Evolutionary conservation across 2,329 filamentous ascomycete genomes (phyloP).

Genomic region (Pseudofabraea citricarpa): DNA sequence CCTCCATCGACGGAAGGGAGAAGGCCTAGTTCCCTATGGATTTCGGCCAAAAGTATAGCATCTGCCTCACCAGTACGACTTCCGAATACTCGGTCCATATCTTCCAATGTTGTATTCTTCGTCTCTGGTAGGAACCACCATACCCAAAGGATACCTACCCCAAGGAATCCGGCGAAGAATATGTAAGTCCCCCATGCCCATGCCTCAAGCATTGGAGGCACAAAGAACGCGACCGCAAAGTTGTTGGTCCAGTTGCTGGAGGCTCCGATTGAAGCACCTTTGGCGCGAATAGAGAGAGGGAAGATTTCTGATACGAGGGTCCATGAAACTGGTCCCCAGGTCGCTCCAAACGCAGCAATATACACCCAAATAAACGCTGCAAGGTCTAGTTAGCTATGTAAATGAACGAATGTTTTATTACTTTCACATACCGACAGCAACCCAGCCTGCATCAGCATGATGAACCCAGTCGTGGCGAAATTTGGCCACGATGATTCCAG

Average conservation of each 20-base stretch:
- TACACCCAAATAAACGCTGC: slow-evolving; percentile 27
- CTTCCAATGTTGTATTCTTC: slow-evolving; percentile 48
- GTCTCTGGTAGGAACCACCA: slow-evolving; percentile 50
- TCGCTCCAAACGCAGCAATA: slow-evolving; percentile 24
- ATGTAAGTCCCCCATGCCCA: slow-evolving; percentile 50
- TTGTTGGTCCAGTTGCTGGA: slow-evolving; percentile 41
- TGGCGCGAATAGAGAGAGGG: slow-evolving; percentile 31
- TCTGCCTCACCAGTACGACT: slow-evolving; percentile 30
- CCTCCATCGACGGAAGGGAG: no score
- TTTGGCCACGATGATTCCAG: slow-evolving; percentile 36
- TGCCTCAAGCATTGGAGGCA: slow-evolving; percentile 35
- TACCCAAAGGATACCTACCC: slow-evolving; percentile 40
- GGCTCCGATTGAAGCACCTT: slow-evolving; percentile 36
- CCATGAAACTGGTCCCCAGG: slow-evolving; percentile 31
- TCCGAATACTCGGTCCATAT: slow-evolving; percentile 47
- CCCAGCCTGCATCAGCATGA: slow-evolving; percentile 34
- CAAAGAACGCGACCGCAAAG: slow-evolving; percentile 42
- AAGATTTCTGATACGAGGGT: slow-evolving; percentile 34
- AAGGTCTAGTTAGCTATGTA: not conserved
- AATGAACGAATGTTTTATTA: not conserved
- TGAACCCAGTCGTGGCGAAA: slow-evolving; percentile 32
- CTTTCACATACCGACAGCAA: slow-evolving; percentile 23
- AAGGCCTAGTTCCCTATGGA: slow-evolving; percentile 22
- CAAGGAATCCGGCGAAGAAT: slow-evolving; percentile 48
- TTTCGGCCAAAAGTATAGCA: slow-evolving; percentile 16